Evolutionary conservation across 495 filamentous ascomycete genomes (phyloP).

Genomic region (Entonaema liquescens): DNA sequence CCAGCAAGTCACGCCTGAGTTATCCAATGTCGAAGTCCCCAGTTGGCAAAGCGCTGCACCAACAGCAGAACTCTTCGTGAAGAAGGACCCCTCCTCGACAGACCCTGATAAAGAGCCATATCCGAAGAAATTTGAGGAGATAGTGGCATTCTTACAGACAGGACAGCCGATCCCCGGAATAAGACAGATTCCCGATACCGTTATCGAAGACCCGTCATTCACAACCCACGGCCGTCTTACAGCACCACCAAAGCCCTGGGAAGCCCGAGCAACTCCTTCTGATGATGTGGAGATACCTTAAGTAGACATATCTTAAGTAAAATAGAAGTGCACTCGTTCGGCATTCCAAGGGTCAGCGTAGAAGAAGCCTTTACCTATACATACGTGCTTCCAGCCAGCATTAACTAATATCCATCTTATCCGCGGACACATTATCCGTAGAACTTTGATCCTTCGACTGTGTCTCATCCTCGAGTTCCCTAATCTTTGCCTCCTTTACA

Average conservation of each 20-base stretch:
- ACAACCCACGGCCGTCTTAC: constrained; percentile 58
- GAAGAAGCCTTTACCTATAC: not conserved
- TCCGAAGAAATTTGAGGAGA: constrained; percentile 85
- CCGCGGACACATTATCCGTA: constrained; percentile 2
- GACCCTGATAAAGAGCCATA: constrained; percentile 66
- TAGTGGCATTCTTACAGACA: constrained; percentile 85
- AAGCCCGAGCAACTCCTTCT: constrained; percentile 51
- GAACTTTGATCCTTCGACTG: constrained; percentile 4
- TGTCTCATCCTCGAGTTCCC: constrained; percentile 18
- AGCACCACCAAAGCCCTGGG: constrained; percentile 80
- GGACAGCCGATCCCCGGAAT: constrained; percentile 90
- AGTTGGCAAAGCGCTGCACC: constrained; percentile 56
- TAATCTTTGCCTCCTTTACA: constrained; percentile 22
- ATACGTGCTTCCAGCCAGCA: not conserved
- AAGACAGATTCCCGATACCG: constrained; percentile 83
- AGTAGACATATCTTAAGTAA: too few species aligned
- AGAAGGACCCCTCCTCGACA: constrained; percentile 31
- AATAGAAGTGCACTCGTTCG: too few species aligned
- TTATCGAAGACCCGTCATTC: constrained; percentile 66
- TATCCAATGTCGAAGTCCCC: constrained; percentile 40
- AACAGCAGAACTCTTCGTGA: constrained; percentile 52
- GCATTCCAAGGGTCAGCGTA: too few species aligned
- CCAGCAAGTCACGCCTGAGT: constrained; percentile 17
- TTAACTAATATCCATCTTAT: constrained; percentile 35
- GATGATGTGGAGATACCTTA: not conserved